Percentiles rank a stretch among this genome's conserved stretches.
Conservation (phyloP, 441 rosid species). For the Populus hybrid region DNA sequence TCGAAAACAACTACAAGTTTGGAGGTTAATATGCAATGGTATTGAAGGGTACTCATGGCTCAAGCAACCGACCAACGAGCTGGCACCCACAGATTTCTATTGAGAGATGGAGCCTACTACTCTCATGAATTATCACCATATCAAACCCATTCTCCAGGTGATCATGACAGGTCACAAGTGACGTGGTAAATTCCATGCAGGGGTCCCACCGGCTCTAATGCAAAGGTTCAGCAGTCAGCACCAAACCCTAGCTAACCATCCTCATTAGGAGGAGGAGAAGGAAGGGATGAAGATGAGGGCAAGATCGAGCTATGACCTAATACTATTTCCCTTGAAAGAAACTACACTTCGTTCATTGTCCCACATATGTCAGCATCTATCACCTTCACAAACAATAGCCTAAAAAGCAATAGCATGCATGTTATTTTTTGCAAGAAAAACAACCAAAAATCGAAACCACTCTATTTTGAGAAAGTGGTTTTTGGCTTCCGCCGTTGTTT, state of each 20-base stretch:
- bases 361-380: conserved; percentile 3
- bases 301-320: background rate
- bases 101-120: background rate
- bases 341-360: background rate
- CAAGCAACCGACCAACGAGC: background rate
- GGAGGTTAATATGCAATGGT: background rate
- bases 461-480: conserved; percentile 11
- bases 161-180: background rate
- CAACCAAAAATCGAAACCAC: conserved; percentile 16
- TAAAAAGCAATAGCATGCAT: background rate
- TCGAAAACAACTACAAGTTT: background rate
- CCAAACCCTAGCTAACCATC: background rate
- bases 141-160: background rate
- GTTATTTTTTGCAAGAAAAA: background rate
- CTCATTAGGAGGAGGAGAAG: background rate
- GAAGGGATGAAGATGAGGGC: background rate
- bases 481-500: conserved; percentile 37
- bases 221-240: background rate
- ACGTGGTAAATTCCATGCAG: background rate
- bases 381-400: conserved; percentile 6
- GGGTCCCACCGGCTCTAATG: background rate
- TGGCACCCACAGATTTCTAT: background rate
- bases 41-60: background rate
- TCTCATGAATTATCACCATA: background rate
- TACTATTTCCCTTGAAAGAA: background rate